A percentile compares a stretch with the other conserved stretches of the same genome.
Evolutionary conservation across 2,329 filamentous ascomycete genomes (phyloP).

Genomic region (Sporothrix brasiliensis): DNA sequence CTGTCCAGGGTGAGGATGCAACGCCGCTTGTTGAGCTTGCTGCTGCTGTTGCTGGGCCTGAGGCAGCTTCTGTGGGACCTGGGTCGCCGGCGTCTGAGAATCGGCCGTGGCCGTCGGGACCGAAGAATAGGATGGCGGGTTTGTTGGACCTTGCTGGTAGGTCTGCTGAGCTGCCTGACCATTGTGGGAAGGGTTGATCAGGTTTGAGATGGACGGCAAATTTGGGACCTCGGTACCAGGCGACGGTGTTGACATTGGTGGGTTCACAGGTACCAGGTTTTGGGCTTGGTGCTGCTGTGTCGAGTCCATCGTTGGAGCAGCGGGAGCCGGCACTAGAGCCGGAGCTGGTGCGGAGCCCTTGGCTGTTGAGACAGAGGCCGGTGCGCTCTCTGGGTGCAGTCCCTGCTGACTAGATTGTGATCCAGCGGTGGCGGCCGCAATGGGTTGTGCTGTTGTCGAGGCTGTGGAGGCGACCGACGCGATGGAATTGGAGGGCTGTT

Average conservation of each 20-base stretch:
- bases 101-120: not conserved
- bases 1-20: conserved; percentile 37
- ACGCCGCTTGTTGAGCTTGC: conserved; percentile 33
- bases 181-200: conserved; percentile 67
- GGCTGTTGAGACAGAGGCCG: conserved; percentile 40
- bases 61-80: conserved; percentile 23
- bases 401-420: conserved; percentile 35
- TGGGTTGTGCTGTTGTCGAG: conserved; percentile 30
- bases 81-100: conserved; percentile 13
- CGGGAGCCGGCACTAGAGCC: conserved; percentile 39
- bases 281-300: conserved; percentile 40
- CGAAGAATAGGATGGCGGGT: conserved; percentile 10
- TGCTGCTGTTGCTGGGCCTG: conserved; percentile 43
- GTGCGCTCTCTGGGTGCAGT: conserved; percentile 38
- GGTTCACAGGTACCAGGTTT: conserved; percentile 35
- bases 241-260: conserved; percentile 43
- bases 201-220: conserved; percentile 78
- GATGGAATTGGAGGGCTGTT: conserved; percentile 40
- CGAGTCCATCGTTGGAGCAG: conserved; percentile 43
- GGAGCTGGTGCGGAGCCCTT: conserved; percentile 35
- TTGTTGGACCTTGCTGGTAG: conserved; percentile 38
- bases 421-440: conserved; percentile 32
- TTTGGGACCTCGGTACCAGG: conserved; percentile 64
- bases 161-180: conserved; percentile 47
- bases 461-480: conserved; percentile 29